Conservation (phyloP, 495 filamentous ascomycete genomes). For the Cetradonia linearis region DNA sequence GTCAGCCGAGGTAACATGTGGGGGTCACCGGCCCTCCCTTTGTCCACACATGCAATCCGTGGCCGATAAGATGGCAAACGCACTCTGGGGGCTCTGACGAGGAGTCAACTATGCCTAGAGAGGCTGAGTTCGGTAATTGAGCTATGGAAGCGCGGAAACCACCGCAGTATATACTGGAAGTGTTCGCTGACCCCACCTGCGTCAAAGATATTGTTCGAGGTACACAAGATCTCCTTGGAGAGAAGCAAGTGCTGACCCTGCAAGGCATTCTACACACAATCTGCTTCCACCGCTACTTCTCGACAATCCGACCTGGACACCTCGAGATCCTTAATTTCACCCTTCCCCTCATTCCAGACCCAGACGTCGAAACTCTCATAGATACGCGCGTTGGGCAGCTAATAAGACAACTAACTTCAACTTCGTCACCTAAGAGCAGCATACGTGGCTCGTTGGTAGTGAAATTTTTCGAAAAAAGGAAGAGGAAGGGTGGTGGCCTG, state of each 20-base stretch:
- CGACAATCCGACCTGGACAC: conserved; percentile 68
- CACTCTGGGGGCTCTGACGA: background rate
- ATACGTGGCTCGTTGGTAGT: conserved; percentile 75
- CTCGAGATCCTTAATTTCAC: conserved; percentile 89
- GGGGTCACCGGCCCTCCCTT: conserved; percentile 18
- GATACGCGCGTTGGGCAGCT: conserved; percentile 73
- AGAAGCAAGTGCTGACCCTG: conserved; percentile 10
- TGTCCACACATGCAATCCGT: conserved; percentile 20
- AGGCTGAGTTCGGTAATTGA: background rate
- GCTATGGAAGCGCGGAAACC: conserved; percentile 51
- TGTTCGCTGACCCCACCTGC: conserved; percentile 68
- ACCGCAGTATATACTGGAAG: conserved; percentile 75
- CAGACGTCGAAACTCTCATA: conserved; percentile 83
- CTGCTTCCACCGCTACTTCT: conserved; percentile 98
- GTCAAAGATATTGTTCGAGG: conserved; percentile 91
- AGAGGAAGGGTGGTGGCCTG: conserved; percentile 50
- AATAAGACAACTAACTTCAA: conserved; percentile 48
- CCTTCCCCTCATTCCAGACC: conserved; percentile 78
- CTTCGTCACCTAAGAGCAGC: conserved; percentile 39
- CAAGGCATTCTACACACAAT: conserved; percentile 92
- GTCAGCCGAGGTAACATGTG: background rate
- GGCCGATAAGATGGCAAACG: conserved; percentile 20
- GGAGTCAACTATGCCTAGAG: background rate
- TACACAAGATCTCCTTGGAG: conserved; percentile 30
- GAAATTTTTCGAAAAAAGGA: conserved; percentile 89